These are phyloP conservation scores for Eucalyptus leucophloia DNA, from an alignment of 345 rosid genomes.

Conservation along the genomic window DNA sequence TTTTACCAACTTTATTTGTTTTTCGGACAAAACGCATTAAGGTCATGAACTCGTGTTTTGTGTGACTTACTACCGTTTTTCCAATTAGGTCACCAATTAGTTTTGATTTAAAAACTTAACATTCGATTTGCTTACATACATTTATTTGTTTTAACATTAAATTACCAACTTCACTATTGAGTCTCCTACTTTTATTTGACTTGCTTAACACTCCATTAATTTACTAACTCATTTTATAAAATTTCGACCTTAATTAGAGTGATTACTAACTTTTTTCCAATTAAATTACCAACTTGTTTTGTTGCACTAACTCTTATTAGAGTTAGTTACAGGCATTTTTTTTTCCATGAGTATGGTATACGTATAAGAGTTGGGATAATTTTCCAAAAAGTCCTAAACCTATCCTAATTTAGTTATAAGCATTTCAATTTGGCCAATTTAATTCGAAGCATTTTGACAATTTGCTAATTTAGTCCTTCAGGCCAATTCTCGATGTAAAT, in stretches of 20 bases:
- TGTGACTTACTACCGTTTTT: background rate
- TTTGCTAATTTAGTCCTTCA: background rate
- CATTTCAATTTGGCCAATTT: background rate
- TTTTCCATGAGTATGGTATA: background rate
- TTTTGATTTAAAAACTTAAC: background rate
- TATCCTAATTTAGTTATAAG: background rate
- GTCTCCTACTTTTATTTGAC: background rate
- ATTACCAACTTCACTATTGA: background rate
- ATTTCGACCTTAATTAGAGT: background rate
- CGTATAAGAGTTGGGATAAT: background rate
- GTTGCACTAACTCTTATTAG: background rate
- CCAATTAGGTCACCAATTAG: background rate
- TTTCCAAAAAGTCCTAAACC: background rate
- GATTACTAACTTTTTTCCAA: background rate
- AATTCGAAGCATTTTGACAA: background rate
- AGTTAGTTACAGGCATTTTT: background rate
- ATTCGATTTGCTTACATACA: background rate
- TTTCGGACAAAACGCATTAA: background rate
- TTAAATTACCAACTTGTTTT: background rate
- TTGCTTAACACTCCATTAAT: background rate
- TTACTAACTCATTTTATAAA: background rate
- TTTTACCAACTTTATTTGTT: background rate
- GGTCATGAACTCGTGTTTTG: background rate
- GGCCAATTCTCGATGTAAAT: background rate
- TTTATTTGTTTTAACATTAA: background rate